Percentiles rank a stretch among this genome's conserved stretches.
phyloP scores from a whole-genome alignment of 192 early-diverging fungal genomes.

The Pecoramyces ruminantium region DNA sequence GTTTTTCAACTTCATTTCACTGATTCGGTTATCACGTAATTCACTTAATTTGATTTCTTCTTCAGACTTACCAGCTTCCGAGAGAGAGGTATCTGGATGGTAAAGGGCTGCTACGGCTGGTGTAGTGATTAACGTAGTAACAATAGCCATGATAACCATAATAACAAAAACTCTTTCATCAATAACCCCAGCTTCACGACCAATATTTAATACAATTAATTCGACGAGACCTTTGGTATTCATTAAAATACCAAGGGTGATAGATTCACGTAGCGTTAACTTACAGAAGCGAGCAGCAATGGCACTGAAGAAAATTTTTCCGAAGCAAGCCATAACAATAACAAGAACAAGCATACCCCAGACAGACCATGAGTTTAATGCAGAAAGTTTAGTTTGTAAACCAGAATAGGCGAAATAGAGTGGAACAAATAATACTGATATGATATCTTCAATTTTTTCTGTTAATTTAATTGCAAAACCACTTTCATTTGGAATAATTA shows the following conservation, averaged over 20 bases:
- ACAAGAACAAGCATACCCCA: constrained; percentile 69
- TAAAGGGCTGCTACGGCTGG: constrained; percentile 61
- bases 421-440: constrained; percentile 72
- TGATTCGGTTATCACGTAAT: background rate
- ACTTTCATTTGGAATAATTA: constrained; percentile 73
- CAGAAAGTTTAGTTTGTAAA: constrained; percentile 67
- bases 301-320: constrained; percentile 74
- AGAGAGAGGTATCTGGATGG: constrained; percentile 13
- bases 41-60: background rate
- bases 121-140: constrained; percentile 77
- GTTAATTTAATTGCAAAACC: constrained; percentile 74
- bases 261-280: constrained; percentile 65
- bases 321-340: constrained; percentile 56
- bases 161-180: constrained; percentile 48
- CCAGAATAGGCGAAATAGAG: constrained; percentile 91
- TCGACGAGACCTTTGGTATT: constrained; percentile 93
- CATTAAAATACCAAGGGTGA: constrained; percentile 78
- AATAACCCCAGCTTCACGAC: constrained; percentile 67
- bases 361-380: constrained; percentile 44
- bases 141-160: constrained; percentile 64
- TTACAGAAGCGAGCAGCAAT: constrained; percentile 44
- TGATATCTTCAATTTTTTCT: constrained; percentile 83
- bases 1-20: background rate
- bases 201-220: constrained; percentile 89
- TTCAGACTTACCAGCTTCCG: background rate